Conservation (phyloP, 139 green algal species). For the Picochlorum sp. region DNA sequence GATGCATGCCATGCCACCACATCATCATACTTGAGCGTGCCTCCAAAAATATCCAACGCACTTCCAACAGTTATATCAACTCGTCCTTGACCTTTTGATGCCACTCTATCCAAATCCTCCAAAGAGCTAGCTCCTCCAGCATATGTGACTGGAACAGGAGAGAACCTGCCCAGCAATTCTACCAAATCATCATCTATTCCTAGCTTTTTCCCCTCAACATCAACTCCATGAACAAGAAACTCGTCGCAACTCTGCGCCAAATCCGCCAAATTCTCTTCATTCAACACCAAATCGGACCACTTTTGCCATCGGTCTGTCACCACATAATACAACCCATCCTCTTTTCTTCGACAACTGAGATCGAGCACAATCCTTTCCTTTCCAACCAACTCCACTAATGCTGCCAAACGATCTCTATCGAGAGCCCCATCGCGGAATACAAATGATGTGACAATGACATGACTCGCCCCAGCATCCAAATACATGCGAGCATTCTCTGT, state of each 20-base stretch:
- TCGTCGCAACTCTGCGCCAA: conserved; percentile 79
- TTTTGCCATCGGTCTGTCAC: conserved; percentile 70
- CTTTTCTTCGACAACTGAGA: conserved; percentile 79
- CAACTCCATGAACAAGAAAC: conserved; percentile 97
- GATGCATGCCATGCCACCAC: conserved; percentile 79
- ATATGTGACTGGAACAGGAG: conserved; percentile 86
- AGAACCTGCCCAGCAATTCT: conserved; percentile 55
- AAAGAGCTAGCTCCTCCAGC: conserved; percentile 80
- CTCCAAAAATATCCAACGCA: conserved; percentile 97
- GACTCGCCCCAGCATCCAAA: conserved; percentile 82
- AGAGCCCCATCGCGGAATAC: conserved; percentile 85
- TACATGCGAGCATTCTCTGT: conserved; percentile 71
- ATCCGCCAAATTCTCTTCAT: conserved; percentile 39
- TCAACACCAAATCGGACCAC: conserved; percentile 52
- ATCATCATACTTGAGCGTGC: conserved; percentile 71
- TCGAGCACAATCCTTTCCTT: conserved; percentile 87
- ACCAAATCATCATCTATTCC: conserved; percentile 95
- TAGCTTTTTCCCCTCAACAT: conserved; percentile 95
- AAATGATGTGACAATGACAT: conserved; percentile 95
- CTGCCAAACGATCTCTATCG: conserved; percentile 65
- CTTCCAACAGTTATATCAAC: conserved; percentile 95
- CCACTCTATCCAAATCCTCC: conserved; percentile 75
- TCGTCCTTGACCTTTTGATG: conserved; percentile 44
- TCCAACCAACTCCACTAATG: conserved; percentile 78
- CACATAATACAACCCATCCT: conserved; percentile 55